phyloP scores from a whole-genome alignment of 768 basidiomycete genomes.

The Lanmaoa pseudosensibilis region DNA sequence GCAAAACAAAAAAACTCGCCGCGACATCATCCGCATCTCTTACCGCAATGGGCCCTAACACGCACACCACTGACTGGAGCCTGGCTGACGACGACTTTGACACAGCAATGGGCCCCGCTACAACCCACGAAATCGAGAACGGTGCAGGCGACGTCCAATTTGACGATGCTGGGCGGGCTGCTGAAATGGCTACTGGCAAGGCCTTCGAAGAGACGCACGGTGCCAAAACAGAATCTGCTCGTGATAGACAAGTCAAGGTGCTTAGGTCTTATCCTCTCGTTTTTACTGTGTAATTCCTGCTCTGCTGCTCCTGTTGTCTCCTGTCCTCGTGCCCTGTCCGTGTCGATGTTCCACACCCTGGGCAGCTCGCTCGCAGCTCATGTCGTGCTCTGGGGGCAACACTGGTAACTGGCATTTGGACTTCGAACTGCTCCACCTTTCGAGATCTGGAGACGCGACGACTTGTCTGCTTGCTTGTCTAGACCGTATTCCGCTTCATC shows the following conservation, averaged over 20 bases:
- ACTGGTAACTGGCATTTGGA: conserved; percentile 25
- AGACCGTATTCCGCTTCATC: conserved; percentile 30
- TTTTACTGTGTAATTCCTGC: conserved; percentile 29
- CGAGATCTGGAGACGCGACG: conserved; percentile 25
- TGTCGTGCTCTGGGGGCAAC: conserved; percentile 19
- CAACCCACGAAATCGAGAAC: conserved; percentile 46
- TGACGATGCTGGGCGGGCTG: conserved; percentile 21
- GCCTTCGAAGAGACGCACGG: conserved; percentile 47
- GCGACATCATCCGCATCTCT: not conserved
- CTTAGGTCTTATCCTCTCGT: conserved; percentile 64
- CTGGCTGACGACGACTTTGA: conserved; percentile 47
- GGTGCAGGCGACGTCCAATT: conserved; percentile 44
- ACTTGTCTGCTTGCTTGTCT: conserved; percentile 39
- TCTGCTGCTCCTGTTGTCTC: conserved; percentile 21
- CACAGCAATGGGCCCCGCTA: conserved; percentile 44
- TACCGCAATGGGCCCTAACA: conserved; percentile 26
- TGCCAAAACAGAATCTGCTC: conserved; percentile 43
- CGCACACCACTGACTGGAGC: conserved; percentile 42
- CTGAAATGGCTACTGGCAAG: conserved; percentile 19
- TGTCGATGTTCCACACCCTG: conserved; percentile 20
- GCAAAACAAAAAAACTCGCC: not conserved
- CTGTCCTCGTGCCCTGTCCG: conserved; percentile 17
- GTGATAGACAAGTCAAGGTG: conserved; percentile 86
- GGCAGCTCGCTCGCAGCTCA: conserved; percentile 17
- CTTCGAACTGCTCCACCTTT: conserved; percentile 28